Evolutionary conservation across 2,329 filamentous ascomycete species (phyloP).

Genomic region (Karstenula rhodostoma): DNA sequence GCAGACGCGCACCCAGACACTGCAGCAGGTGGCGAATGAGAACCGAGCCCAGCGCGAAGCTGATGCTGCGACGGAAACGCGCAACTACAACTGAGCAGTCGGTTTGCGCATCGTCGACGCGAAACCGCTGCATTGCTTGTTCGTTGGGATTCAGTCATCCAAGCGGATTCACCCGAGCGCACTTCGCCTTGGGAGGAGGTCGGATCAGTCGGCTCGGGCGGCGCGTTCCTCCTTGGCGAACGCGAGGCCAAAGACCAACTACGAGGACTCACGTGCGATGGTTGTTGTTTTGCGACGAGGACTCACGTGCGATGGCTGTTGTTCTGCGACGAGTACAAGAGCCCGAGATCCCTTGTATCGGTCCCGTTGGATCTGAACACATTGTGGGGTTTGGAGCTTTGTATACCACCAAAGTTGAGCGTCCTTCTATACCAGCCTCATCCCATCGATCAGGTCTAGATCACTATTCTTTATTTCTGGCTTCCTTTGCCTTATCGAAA

Average conservation of each 20-base stretch:
- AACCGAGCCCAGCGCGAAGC: conserved; percentile 73
- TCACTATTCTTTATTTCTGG: not conserved
- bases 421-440: not conserved
- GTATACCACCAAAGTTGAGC: not conserved
- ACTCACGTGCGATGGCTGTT: too few relatives aligned
- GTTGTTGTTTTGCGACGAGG: not conserved
- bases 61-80: conserved; percentile 67
- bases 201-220: not conserved
- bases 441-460: not conserved
- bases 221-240: not conserved
- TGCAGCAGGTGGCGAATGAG: conserved; percentile 72
- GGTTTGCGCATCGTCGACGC: not conserved
- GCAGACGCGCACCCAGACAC: conserved; percentile 72
- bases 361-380: not conserved
- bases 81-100: conserved; percentile 63
- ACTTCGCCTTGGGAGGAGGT: not conserved
- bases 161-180: not conserved
- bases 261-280: too few relatives aligned
- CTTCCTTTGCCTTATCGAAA: not conserved
- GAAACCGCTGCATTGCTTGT: not conserved
- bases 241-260: not conserved
- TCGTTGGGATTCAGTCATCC: not conserved
- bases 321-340: not conserved
- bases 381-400: not conserved
- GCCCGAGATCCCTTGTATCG: not conserved